These are phyloP conservation scores for Monilinia vaccinii-corymbosi DNA, from an alignment of 2,329 filamentous ascomycete species.

Conservation along the genomic window DNA sequence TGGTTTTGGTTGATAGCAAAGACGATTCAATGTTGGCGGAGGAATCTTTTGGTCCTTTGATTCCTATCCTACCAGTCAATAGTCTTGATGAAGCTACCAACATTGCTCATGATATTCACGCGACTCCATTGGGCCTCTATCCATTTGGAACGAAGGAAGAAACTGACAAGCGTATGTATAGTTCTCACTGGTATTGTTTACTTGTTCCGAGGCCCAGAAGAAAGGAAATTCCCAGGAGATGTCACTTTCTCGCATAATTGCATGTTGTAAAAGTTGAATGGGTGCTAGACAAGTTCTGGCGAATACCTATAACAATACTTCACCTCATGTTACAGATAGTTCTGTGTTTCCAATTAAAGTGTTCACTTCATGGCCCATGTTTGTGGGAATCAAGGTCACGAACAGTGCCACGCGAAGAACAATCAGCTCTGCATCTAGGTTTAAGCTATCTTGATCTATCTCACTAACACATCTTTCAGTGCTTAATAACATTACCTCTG, in stretches of 20 bases:
- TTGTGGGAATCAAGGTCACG: background rate
- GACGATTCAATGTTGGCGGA: constrained; percentile 72
- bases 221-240: background rate
- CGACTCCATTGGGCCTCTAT: constrained; percentile 76
- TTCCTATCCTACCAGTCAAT: constrained; percentile 70
- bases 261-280: background rate
- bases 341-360: background rate
- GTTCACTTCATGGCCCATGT: background rate
- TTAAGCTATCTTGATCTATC: background rate
- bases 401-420: background rate
- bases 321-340: background rate
- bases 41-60: constrained; percentile 90
- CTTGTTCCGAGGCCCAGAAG: background rate
- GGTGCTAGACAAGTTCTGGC: background rate
- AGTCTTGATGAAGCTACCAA: constrained; percentile 78
- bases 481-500: constrained; percentile 53
- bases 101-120: constrained; percentile 70
- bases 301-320: background rate
- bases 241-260: too few species aligned
- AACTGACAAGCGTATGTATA: constrained; percentile 55
- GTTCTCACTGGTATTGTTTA: too few species aligned
- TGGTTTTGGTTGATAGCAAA: constrained; percentile 69
- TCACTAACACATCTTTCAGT: constrained; percentile 34
- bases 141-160: constrained; percentile 77
- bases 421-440: background rate